Evolutionary conservation across 768 basidiomycete genomes (phyloP).

Genomic region (Dioszegia hungarica): DNA sequence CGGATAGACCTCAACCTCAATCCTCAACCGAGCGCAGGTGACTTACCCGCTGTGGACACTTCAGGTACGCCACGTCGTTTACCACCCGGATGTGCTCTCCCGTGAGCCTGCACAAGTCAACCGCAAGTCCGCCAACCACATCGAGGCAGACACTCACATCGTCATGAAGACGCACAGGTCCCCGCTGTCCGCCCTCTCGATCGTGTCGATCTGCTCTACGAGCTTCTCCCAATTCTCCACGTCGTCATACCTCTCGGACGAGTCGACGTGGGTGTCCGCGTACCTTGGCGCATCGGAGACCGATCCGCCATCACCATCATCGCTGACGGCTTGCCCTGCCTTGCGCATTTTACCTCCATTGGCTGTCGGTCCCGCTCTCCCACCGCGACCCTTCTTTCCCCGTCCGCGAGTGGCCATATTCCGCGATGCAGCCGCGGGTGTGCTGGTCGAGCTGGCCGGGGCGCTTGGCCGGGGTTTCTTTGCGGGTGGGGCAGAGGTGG

Average conservation of each 20-base stretch:
- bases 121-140: neutral
- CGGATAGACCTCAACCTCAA: neutral
- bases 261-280: constrained; percentile 33
- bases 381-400: too few relatives aligned
- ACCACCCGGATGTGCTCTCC: constrained; percentile 30
- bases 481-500: too few relatives aligned
- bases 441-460: neutral
- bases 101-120: constrained; percentile 24
- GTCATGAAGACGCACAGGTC: constrained; percentile 38
- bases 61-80: constrained; percentile 30
- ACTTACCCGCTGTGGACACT: constrained; percentile 45
- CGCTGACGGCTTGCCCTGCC: constrained; percentile 12
- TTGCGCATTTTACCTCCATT: neutral
- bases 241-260: constrained; percentile 35
- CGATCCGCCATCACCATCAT: constrained; percentile 8
- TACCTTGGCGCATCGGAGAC: constrained; percentile 7
- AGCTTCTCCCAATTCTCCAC: constrained; percentile 42
- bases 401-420: constrained; percentile 15
- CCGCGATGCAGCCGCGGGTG: neutral
- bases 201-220: constrained; percentile 36
- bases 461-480: too few relatives aligned
- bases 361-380: neutral
- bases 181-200: constrained; percentile 31
- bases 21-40: neutral
- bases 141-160: constrained; percentile 37